These are phyloP conservation scores for Rickenella mellea DNA, from an alignment of 768 basidiomycete species.

Conservation along the genomic window DNA sequence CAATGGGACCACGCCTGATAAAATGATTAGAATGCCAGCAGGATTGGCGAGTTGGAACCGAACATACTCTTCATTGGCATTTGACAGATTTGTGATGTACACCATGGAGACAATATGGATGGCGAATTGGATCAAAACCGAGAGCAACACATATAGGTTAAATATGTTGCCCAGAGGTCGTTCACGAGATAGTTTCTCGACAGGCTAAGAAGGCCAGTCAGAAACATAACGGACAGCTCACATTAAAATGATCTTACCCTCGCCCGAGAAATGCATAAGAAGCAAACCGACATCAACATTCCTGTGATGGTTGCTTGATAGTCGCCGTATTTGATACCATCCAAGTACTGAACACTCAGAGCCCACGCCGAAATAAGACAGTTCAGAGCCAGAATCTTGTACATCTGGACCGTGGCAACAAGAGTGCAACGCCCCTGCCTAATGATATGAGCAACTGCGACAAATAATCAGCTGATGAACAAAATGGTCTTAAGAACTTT, in stretches of 20 bases:
- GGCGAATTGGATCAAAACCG: conserved; percentile 87
- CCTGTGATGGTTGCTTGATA: conserved; percentile 97
- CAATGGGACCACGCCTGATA: conserved; percentile 65
- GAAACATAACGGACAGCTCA: not conserved
- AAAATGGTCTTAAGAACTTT: not conserved
- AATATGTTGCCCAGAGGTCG: conserved; percentile 93
- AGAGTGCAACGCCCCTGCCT: conserved; percentile 97
- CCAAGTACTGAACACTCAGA: conserved; percentile 92
- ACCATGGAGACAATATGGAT: conserved; percentile 85
- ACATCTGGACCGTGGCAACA: conserved; percentile 99
- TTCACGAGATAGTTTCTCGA: conserved; percentile 90
- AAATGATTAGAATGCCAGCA: not conserved
- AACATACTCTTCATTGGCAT: conserved; percentile 66
- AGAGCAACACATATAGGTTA: conserved; percentile 89
- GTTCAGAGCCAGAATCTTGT: conserved; percentile 96
- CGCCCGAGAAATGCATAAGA: conserved; percentile 94
- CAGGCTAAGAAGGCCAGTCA: conserved; percentile 48
- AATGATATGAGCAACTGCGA: conserved; percentile 90
- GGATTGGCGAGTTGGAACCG: conserved; percentile 1
- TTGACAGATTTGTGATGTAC: conserved; percentile 86
- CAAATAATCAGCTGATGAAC: conserved; percentile 1
- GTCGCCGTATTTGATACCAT: conserved; percentile 99
- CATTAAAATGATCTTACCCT: conserved; percentile 47
- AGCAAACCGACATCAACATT: conserved; percentile 96
- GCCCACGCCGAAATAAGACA: conserved; percentile 99